Base-by-base conservation (phyloP, 495 filamentous ascomycete genomes). In the Parathielavia appendiculata region DNA sequence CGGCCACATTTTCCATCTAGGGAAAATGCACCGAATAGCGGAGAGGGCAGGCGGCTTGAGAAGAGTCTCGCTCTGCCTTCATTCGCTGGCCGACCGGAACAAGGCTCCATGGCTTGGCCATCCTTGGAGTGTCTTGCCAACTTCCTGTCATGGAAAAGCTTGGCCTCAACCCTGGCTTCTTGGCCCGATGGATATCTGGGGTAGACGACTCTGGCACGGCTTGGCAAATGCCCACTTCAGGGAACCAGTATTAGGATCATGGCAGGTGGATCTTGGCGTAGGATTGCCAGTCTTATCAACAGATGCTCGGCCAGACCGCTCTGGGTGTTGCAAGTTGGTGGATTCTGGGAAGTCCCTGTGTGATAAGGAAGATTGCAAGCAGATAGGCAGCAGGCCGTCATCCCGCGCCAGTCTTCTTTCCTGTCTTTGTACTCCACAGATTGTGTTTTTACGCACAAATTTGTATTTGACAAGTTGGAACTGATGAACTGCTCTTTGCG, bases 121-220 rank as follows among this genome's bases (percentile, higher is more conserved):
- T 9, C 17, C 54, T 56, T 60, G 51, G 58, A 23, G 53, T 43
- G 17, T 53, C 58, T 61, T 65, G 53, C 38, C 56, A 65, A 46
- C 63, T 65, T 62, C 63, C 63, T 44, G 44, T 54, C 63, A 43
- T 49, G 59, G 63, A 52, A 57, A 58, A 46, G 53, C 59, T 57
- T 61, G 52, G 44, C 36, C n/a, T 8, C 1, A 5, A 9, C 30
- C 58, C 39, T 20, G 36, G 43, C 26, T 14, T 17, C 32, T 20
- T 58, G 26, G 48, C 44, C 52, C 48, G 61, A 56, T 43, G 36
- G 38, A 34, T 45, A 55, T 45, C 54, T 39, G 13, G 56, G 56
- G 56, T 48, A 35, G 38, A 38, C 46, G 23, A 32, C 19, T 57
- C 30, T 49, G 35, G 36, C 12, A 11, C 26, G 17, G 20, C 51